Conservation (phyloP, 257 asterid genomes). For the Phtheirospermum japonicum region DNA sequence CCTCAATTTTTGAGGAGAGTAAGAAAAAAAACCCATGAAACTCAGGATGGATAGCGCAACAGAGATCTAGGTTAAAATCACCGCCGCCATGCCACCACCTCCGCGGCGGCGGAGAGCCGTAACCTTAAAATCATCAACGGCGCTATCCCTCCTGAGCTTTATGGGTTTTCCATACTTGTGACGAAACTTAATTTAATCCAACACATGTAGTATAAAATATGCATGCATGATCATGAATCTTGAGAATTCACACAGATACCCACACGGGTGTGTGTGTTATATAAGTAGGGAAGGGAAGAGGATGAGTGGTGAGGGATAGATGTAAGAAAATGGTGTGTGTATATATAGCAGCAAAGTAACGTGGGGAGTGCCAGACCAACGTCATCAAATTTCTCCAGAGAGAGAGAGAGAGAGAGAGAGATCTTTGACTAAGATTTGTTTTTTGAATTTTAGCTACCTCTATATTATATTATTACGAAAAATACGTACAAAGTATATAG, state of each 20-base stretch:
- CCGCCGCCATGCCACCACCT: neutral
- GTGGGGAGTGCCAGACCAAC: conserved; percentile 38
- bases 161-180: conserved; percentile 42
- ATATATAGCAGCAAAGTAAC: conserved; percentile 49
- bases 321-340: conserved; percentile 27
- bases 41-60: conserved; percentile 84
- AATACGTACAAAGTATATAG: conserved; percentile 20
- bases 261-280: conserved; percentile 22
- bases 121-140: conserved; percentile 26
- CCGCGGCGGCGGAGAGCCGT: conserved; percentile 16
- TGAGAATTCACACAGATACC: neutral
- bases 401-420: conserved; percentile 19
- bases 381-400: conserved; percentile 26
- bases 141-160: conserved; percentile 91
- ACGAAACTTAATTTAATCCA: neutral
- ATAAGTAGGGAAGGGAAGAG: neutral
- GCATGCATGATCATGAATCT: conserved; percentile 22
- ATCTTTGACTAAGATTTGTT: conserved; percentile 32
- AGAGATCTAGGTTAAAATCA: conserved; percentile 21
- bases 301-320: conserved; percentile 21
- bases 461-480: neutral
- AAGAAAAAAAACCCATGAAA: conserved; percentile 45
- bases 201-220: neutral
- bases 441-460: neutral
- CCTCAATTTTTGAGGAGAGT: conserved; percentile 12